Evolutionary conservation across 2,329 filamentous ascomycete genomes (phyloP).

Genomic region (Aspergillus ibericus): DNA sequence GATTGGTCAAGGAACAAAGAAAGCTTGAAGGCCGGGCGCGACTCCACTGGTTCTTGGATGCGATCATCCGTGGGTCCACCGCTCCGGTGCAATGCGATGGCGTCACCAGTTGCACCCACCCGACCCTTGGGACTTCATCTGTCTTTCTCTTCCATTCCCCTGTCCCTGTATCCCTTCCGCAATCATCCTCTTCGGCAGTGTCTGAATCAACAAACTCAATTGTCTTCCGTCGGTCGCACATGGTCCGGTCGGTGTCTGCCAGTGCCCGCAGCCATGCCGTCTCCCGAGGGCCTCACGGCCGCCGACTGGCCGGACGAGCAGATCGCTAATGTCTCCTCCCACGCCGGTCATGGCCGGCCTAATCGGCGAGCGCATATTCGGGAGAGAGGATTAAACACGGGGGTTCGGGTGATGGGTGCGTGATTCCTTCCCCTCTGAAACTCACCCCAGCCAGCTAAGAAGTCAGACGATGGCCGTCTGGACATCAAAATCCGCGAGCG

Average conservation of each 20-base stretch:
- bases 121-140: not conserved
- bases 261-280: constrained; percentile 3
- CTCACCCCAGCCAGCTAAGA: too few species aligned
- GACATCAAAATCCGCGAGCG: constrained; percentile 78
- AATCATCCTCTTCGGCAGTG: too few species aligned
- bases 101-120: not conserved
- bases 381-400: constrained; percentile 17
- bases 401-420: constrained; percentile 22
- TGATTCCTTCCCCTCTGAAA: not conserved
- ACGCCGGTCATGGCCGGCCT: not conserved
- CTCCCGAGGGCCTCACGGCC: not conserved
- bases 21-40: too few species aligned
- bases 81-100: not conserved
- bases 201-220: not conserved
- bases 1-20: not conserved
- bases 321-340: not conserved
- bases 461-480: constrained; percentile 72
- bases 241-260: not conserved
- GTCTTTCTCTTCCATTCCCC: not conserved
- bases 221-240: not conserved
- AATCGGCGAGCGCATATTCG: not conserved
- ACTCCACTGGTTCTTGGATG: not conserved
- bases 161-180: not conserved
- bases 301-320: constrained; percentile 15
- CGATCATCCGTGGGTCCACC: constrained; percentile 1